Conservation (phyloP, 441 rosid species). For the Biscutella laevigata region DNA sequence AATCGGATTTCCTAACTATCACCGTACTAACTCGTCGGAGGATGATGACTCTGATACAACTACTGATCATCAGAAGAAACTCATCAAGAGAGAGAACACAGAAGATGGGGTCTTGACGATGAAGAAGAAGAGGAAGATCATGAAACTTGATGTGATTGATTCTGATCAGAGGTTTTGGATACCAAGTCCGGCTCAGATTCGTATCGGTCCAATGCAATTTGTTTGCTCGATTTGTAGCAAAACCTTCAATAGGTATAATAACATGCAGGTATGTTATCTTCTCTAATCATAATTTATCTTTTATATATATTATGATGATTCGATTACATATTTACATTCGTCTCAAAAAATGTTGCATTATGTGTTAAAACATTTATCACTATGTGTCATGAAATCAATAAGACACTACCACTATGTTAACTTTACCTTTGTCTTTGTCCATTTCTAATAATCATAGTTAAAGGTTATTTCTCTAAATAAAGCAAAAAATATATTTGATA, state of each 20-base stretch:
- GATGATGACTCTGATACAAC: constrained; percentile 21
- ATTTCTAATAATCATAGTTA: constrained; percentile 13
- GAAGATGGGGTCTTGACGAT: constrained; percentile 18
- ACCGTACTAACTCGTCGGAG: constrained; percentile 14
- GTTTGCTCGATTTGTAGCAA: constrained; percentile 76
- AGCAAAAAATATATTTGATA: not conserved
- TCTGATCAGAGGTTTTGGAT: constrained; percentile 73
- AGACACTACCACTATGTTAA: constrained; percentile 5
- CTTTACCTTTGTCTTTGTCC: constrained; percentile 27
- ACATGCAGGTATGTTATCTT: constrained; percentile 81
- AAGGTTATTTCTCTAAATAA: not conserved
- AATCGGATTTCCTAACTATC: constrained; percentile 64
- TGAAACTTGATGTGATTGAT: constrained; percentile 24
- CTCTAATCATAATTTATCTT: no score
- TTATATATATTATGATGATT: no score
- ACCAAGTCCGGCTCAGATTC: constrained; percentile 85
- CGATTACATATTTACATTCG: no score
- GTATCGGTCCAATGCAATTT: constrained; percentile 86
- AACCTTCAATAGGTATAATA: constrained; percentile 93
- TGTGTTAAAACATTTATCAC: not conserved
- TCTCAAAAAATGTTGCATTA: constrained; percentile 7
- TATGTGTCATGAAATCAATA: not conserved
- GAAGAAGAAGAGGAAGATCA: constrained; percentile 18
- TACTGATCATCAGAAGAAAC: constrained; percentile 23
- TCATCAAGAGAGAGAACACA: constrained; percentile 25